These are phyloP conservation scores for Cladorrhinum samala DNA, from an alignment of 495 filamentous ascomycete species.

Conservation along the genomic window DNA sequence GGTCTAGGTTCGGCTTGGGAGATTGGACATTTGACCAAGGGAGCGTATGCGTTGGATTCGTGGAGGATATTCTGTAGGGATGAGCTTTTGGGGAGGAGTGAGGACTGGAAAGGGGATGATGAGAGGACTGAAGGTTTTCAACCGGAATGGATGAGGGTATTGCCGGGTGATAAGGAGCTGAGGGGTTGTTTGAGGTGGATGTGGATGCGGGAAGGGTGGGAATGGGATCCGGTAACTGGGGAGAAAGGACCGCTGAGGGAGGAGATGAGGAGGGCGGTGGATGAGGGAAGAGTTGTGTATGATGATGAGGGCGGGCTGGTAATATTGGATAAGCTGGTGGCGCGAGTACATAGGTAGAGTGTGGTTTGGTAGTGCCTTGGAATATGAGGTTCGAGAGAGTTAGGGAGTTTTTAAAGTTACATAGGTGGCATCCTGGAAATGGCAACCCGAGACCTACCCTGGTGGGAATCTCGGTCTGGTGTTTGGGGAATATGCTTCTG, in stretches of 20 bases:
- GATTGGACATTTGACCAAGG: conserved; percentile 80
- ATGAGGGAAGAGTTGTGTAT: conserved; percentile 53
- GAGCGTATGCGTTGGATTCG: conserved; percentile 81
- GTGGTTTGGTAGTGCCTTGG: too few relatives aligned
- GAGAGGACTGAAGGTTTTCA: conserved; percentile 37
- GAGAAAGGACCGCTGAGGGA: conserved; percentile 50
- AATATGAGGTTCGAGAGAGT: too few relatives aligned
- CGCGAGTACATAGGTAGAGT: neutral
- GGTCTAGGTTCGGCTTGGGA: conserved; percentile 60
- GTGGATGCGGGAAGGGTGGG: conserved; percentile 74
- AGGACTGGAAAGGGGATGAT: conserved; percentile 54
- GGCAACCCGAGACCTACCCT: too few relatives aligned
- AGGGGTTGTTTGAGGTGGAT: conserved; percentile 82
- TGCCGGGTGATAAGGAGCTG: conserved; percentile 84
- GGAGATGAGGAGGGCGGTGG: conserved; percentile 52
- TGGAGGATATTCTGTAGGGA: conserved; percentile 95
- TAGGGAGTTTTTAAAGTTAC: too few relatives aligned
- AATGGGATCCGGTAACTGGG: conserved; percentile 72
- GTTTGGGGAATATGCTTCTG: too few relatives aligned
- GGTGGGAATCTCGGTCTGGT: too few relatives aligned
- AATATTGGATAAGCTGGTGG: conserved; percentile 22
- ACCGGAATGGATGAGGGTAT: conserved; percentile 80
- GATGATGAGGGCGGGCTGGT: conserved; percentile 50
- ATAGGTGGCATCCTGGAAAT: too few relatives aligned
- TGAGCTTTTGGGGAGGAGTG: conserved; percentile 55